Conservation (phyloP, 1,139 yeast species). For the Martiniozyma asiatica region DNA sequence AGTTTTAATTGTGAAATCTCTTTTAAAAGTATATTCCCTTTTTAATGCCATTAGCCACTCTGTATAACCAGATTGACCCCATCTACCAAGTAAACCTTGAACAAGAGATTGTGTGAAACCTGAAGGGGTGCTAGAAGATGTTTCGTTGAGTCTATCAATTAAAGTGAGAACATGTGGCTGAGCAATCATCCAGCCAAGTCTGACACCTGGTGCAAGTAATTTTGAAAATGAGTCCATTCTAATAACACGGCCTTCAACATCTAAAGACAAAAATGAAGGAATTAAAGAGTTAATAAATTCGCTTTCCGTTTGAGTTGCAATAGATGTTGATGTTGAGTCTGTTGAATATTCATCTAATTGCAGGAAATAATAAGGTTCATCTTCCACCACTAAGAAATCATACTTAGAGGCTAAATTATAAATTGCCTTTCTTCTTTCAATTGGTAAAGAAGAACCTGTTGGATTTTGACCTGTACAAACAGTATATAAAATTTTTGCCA, state of each 20-base stretch:
- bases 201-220: conserved; percentile 83
- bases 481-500: conserved; percentile 60
- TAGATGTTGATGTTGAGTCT: conserved; percentile 28
- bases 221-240: conserved; percentile 88
- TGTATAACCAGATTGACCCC: conserved; percentile 68
- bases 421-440: conserved; percentile 59
- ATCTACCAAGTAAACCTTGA: conserved; percentile 42
- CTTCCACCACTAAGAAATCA: conserved; percentile 74
- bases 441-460: conserved; percentile 69
- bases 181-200: conserved; percentile 87
- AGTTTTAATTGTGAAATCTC: conserved; percentile 68
- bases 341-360: conserved; percentile 65
- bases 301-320: conserved; percentile 26
- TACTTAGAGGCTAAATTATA: conserved; percentile 66
- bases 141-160: conserved; percentile 65
- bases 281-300: conserved; percentile 59
- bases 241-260: conserved; percentile 80
- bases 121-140: conserved; percentile 67
- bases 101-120: conserved; percentile 71
- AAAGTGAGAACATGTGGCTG: conserved; percentile 58
- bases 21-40: conserved; percentile 65
- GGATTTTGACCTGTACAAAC: conserved; percentile 95
- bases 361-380: conserved; percentile 88
- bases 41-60: conserved; percentile 86
- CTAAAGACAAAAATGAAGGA: conserved; percentile 68